These are phyloP conservation scores for Colletotrichum kahawae DNA, from an alignment of 2,329 filamentous ascomycete species.

Conservation along the genomic window DNA sequence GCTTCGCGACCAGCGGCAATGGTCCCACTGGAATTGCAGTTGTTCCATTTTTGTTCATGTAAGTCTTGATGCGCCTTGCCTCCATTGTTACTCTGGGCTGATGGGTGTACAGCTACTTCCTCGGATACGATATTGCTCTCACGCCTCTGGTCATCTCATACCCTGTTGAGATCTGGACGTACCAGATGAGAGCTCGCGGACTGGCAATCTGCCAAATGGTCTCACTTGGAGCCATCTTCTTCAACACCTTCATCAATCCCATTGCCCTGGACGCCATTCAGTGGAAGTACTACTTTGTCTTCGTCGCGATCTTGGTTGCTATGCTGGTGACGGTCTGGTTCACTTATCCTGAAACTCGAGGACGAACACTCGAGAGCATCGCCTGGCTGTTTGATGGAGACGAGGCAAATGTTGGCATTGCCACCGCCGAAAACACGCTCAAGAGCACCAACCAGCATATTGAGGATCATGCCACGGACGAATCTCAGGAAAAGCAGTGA, in stretches of 20 bases:
- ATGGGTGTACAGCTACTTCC: constrained; percentile 31
- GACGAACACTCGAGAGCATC: constrained; percentile 20
- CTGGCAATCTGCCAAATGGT: background rate
- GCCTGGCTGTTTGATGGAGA: constrained; percentile 3
- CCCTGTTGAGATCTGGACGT: constrained; percentile 31
- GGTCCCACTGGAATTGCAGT: constrained; percentile 30
- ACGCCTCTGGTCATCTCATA: constrained; percentile 36
- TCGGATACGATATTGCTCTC: constrained; percentile 40
- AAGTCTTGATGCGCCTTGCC: background rate
- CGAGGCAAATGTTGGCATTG: background rate
- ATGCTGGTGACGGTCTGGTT: constrained; percentile 13
- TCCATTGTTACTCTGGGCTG: background rate
- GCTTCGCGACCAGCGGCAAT: constrained; percentile 22
- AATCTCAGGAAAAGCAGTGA: background rate
- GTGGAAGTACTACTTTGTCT: constrained; percentile 49
- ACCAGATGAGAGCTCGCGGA: constrained; percentile 20
- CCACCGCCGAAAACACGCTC: background rate
- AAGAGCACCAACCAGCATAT: background rate
- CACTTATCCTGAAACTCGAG: constrained; percentile 21
- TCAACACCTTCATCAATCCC: constrained; percentile 49
- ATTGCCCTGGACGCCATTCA: constrained; percentile 42
- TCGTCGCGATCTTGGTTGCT: constrained; percentile 55
- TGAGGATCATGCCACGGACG: background rate
- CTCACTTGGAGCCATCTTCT: constrained; percentile 35
- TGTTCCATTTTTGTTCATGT: constrained; percentile 41